Conservation (phyloP, 2,329 filamentous ascomycete species). For the Rutstroemia sp. region DNA sequence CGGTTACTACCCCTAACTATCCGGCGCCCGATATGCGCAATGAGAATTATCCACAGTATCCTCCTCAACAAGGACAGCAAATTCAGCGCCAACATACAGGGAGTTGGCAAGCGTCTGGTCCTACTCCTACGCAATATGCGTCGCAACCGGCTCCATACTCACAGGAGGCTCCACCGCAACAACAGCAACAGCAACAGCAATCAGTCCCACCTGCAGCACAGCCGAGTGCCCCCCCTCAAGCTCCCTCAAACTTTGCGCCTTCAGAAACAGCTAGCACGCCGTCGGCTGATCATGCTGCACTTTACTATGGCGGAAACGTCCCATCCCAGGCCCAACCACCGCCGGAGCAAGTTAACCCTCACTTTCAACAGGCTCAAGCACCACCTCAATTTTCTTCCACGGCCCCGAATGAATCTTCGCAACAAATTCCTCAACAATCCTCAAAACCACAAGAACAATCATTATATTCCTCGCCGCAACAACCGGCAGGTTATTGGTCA, state of each 20-base stretch:
- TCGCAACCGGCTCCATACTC: slow-evolving; percentile 16
- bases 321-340: slow-evolving; percentile 34
- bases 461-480: slow-evolving; percentile 14
- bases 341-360: slow-evolving; percentile 31
- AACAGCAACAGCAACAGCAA: slow-evolving; percentile 25
- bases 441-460: slow-evolving; percentile 24
- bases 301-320: slow-evolving; percentile 46
- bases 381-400: slow-evolving; percentile 28
- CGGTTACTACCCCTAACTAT: slow-evolving; percentile 19
- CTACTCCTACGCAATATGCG: slow-evolving; percentile 12
- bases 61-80: slow-evolving; percentile 38
- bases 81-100: slow-evolving; percentile 39
- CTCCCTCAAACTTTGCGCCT: slow-evolving; percentile 27
- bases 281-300: slow-evolving; percentile 45
- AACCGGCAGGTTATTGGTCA: slow-evolving; percentile 43
- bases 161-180: slow-evolving; percentile 19
- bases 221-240: slow-evolving; percentile 28
- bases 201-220: slow-evolving; percentile 26
- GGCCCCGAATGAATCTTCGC: slow-evolving; percentile 19
- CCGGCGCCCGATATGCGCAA: slow-evolving; percentile 17
- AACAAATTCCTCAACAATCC: slow-evolving; percentile 20
- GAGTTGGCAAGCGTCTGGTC: slow-evolving; percentile 39
- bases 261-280: slow-evolving; percentile 31
- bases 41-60: slow-evolving; percentile 23
- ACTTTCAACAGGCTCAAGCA: slow-evolving; percentile 23